These are phyloP conservation scores for Tylopilus orsonianus DNA, from an alignment of 1,284 basidiomycete species.

Conservation along the genomic window DNA sequence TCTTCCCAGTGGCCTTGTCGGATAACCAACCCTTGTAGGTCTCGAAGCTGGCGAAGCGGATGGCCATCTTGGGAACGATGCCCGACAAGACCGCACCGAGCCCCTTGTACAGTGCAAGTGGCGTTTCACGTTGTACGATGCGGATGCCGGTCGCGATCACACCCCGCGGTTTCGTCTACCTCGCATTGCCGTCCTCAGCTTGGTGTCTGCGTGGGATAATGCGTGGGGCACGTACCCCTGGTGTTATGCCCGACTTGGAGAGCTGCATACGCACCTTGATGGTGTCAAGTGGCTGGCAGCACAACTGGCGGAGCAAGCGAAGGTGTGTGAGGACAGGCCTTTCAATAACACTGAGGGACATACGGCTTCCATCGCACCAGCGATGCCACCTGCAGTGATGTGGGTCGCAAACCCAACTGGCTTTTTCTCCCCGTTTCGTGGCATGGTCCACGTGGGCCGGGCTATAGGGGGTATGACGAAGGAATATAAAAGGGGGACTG, in stretches of 20 bases:
- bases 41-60: conserved; percentile 98
- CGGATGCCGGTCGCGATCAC: conserved; percentile 91
- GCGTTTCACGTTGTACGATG: conserved; percentile 91
- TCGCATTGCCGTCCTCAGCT: conserved; percentile 9
- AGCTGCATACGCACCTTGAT: conserved; percentile 99
- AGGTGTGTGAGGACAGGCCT: background rate
- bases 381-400: conserved; percentile 88
- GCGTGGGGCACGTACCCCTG: conserved; percentile 66
- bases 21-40: conserved; percentile 86
- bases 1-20: conserved; percentile 74
- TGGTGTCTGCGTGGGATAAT: conserved; percentile 60
- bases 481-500: background rate
- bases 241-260: conserved; percentile 70
- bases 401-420: conserved; percentile 85
- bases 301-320: conserved; percentile 45
- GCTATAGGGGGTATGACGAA: background rate
- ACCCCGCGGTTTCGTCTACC: conserved; percentile 86
- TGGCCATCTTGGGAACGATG: conserved; percentile 99
- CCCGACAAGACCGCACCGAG: conserved; percentile 96
- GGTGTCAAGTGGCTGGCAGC: conserved; percentile 88
- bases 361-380: conserved; percentile 89
- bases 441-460: conserved; percentile 42
- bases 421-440: conserved; percentile 61
- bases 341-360: conserved; percentile 32
- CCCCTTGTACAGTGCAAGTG: conserved; percentile 96